A percentile compares a stretch with the other conserved stretches of the same genome.
phyloP scores from a whole-genome alignment of 2,329 filamentous ascomycete genomes.

The Aspergillus vadensis region DNA sequence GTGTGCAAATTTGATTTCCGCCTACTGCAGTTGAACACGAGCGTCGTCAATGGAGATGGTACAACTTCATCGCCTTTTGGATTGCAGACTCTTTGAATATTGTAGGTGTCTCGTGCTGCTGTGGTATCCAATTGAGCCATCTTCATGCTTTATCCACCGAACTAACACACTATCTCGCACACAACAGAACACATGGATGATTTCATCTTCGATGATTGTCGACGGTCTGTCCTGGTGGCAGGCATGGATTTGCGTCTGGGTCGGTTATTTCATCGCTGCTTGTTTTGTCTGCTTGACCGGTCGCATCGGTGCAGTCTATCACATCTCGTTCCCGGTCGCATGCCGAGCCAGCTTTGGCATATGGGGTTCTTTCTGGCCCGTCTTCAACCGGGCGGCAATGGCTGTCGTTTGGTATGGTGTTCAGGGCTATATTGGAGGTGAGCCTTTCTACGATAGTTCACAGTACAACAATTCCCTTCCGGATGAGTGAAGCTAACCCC shows the following conservation, averaged over 20 bases:
- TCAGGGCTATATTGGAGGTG: constrained; percentile 69
- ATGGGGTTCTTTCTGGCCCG: constrained; percentile 85
- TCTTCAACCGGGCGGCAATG: constrained; percentile 86
- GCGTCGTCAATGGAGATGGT: constrained; percentile 78
- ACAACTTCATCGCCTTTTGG: constrained; percentile 90
- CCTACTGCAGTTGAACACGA: constrained; percentile 68
- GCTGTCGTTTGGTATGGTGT: constrained; percentile 88
- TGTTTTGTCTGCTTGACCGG: constrained; percentile 76
- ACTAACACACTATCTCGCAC: background rate
- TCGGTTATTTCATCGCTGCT: constrained; percentile 77
- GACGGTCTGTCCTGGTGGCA: constrained; percentile 87
- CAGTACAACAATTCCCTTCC: background rate
- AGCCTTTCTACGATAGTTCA: constrained; percentile 7
- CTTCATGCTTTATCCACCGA: constrained; percentile 7
- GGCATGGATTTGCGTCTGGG: constrained; percentile 83
- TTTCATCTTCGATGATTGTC: constrained; percentile 78
- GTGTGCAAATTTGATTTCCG: constrained; percentile 18
- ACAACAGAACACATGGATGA: constrained; percentile 83
- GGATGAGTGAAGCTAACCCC: constrained; percentile 4
- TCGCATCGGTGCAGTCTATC: constrained; percentile 81
- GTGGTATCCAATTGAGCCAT: background rate
- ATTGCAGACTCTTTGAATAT: constrained; percentile 84
- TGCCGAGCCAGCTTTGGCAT: constrained; percentile 79
- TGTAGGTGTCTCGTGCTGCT: constrained; percentile 36
- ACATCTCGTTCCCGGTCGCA: constrained; percentile 85